Evolutionary conservation across 345 rosid genomes (phyloP).

Genomic region (Citrus glauca): DNA sequence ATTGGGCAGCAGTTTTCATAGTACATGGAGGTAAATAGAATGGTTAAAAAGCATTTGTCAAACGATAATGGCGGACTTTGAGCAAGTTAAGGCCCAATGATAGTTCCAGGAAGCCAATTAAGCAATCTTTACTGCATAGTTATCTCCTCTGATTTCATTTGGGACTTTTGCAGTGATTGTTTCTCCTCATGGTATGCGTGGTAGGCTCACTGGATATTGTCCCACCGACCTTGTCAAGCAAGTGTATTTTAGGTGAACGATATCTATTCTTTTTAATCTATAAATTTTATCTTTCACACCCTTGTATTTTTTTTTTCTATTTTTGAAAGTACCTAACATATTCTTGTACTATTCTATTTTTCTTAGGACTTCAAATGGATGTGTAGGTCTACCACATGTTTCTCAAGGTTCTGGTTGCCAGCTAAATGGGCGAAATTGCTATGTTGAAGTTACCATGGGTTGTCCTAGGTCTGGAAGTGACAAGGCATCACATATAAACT

Average conservation of each 20-base stretch:
- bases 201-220: slow-evolving; percentile 86
- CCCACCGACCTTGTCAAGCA: slow-evolving; percentile 94
- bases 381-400: slow-evolving; percentile 60
- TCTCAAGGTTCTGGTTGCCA: slow-evolving; percentile 57
- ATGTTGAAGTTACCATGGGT: slow-evolving; percentile 86
- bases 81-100: not conserved
- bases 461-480: slow-evolving; percentile 48
- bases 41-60: not conserved
- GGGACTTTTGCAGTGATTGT: slow-evolving; percentile 61
- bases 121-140: slow-evolving; percentile 16
- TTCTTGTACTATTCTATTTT: slow-evolving; percentile 13
- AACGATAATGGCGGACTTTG: not conserved
- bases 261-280: not conserved
- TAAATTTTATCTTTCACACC: not conserved
- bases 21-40: not conserved
- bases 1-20: not conserved
- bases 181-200: slow-evolving; percentile 97
- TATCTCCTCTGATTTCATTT: slow-evolving; percentile 21
- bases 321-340: not conserved
- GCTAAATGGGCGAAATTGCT: slow-evolving; percentile 64
- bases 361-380: slow-evolving; percentile 50
- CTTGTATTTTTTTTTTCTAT: not conserved
- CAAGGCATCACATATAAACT: slow-evolving; percentile 38
- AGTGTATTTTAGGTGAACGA: slow-evolving; percentile 66
- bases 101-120: not conserved